A percentile compares a stretch with the other conserved stretches of the same genome.
phyloP scores from a whole-genome alignment of 202 grass and related monocot genomes.

The Cymbopogon flexuosus region DNA sequence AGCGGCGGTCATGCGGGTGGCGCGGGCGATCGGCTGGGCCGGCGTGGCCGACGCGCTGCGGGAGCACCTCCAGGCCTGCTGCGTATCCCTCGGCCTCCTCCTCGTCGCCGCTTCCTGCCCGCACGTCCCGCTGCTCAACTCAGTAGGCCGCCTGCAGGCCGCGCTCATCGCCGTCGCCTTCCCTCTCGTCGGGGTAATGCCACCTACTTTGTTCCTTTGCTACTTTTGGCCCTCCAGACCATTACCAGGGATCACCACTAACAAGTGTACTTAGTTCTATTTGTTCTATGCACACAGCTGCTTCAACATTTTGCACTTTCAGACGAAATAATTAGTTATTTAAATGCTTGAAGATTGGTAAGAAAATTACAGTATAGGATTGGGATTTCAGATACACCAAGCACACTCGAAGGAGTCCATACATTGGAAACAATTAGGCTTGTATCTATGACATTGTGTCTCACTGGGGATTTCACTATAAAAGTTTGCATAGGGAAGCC shows the following conservation, averaged over 20 bases:
- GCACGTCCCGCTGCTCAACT: constrained; percentile 34
- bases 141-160: constrained; percentile 44
- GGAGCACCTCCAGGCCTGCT: constrained; percentile 81
- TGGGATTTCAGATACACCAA: background rate
- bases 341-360: background rate
- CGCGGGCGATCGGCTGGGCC: constrained; percentile 72
- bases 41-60: constrained; percentile 64
- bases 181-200: constrained; percentile 85
- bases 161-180: constrained; percentile 76
- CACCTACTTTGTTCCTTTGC: background rate
- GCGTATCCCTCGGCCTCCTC: constrained; percentile 77
- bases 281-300: background rate
- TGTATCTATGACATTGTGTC: background rate
- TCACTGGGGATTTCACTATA: background rate
- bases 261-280: background rate
- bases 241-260: background rate
- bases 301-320: background rate
- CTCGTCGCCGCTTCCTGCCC: constrained; percentile 61
- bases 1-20: constrained; percentile 53
- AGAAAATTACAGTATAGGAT: background rate
- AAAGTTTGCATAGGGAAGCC: background rate
- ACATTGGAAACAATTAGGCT: background rate
- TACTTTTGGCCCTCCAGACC: background rate
- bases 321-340: background rate
- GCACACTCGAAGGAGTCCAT: background rate